These are phyloP conservation scores for Termitomyces eurrhizus DNA, from an alignment of 768 basidiomycete species.

Conservation along the genomic window DNA sequence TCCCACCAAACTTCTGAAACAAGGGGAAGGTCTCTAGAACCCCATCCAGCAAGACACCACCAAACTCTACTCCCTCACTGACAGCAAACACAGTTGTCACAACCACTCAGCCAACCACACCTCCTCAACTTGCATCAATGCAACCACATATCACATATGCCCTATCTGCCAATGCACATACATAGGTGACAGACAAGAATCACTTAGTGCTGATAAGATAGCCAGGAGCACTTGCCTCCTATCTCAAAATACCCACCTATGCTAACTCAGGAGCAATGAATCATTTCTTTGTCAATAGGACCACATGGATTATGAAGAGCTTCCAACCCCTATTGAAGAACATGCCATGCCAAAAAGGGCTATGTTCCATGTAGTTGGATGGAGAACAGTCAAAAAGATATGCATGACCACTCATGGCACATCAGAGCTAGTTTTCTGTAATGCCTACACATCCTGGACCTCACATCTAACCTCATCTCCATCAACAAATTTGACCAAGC, in stretches of 20 bases:
- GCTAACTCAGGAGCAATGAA: not conserved
- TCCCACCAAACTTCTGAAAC: too few relatives aligned
- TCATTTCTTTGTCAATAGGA: not conserved
- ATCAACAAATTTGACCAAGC: too few relatives aligned
- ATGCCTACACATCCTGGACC: not conserved
- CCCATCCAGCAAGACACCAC: rapidly evolving
- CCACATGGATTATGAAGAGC: not conserved
- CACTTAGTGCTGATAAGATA: too few relatives aligned
- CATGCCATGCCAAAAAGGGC: not conserved
- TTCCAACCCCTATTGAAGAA: not conserved
- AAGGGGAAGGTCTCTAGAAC: too few relatives aligned
- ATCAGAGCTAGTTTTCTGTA: not conserved
- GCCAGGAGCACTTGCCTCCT: too few relatives aligned
- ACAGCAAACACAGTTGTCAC: not conserved
- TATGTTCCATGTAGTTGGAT: not conserved
- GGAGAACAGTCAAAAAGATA: not conserved
- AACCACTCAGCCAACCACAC: not conserved
- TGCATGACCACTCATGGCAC: not conserved
- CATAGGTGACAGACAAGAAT: too few relatives aligned
- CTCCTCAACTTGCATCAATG: too few relatives aligned
- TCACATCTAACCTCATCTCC: not conserved
- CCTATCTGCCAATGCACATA: too few relatives aligned
- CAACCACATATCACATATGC: too few relatives aligned
- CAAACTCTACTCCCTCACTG: too few relatives aligned
- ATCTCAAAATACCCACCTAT: not conserved